Percentiles rank a stretch among this genome's conserved stretches.
phyloP scores from a whole-genome alignment of 78 protist genomes.

The Dictyostelium purpureum region DNA sequence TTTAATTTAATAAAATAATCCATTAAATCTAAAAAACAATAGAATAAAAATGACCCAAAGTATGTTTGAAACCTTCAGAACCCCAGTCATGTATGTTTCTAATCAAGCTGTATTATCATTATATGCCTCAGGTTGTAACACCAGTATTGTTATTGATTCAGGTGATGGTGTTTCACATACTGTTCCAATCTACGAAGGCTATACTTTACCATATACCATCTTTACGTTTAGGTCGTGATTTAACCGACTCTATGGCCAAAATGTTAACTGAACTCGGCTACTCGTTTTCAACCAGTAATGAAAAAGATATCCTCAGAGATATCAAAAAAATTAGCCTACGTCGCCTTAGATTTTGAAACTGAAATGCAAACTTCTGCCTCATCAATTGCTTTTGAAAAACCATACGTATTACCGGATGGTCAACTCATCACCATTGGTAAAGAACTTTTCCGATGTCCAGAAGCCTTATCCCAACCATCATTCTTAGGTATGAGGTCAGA shows the following conservation, averaged over 20 bases:
- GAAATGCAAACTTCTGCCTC: constrained; percentile 30
- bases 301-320: constrained; percentile 79
- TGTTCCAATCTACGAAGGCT: constrained; percentile 95
- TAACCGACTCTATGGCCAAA: constrained; percentile 94
- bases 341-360: constrained; percentile 37
- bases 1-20: too few species aligned
- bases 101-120: constrained; percentile 94
- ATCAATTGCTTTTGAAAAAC: not conserved
- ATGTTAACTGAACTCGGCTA: constrained; percentile 95
- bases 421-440: constrained; percentile 76
- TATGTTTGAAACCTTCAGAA: constrained; percentile 94
- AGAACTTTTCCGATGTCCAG: constrained; percentile 91
- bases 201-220: constrained; percentile 84
- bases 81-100: constrained; percentile 92
- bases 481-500: constrained; percentile 84
- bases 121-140: constrained; percentile 94
- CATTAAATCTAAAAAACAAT: constrained; percentile 51
- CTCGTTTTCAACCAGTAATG: constrained; percentile 93
- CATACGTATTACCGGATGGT: constrained; percentile 80
- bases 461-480: constrained; percentile 93
- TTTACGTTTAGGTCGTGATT: constrained; percentile 94
- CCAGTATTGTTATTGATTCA: constrained; percentile 97
- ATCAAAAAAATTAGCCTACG: constrained; percentile 77
- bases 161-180: constrained; percentile 98
- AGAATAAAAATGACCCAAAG: constrained; percentile 88